These are phyloP conservation scores for Galerina marginata DNA, from an alignment of 768 basidiomycete species.

Conservation along the genomic window DNA sequence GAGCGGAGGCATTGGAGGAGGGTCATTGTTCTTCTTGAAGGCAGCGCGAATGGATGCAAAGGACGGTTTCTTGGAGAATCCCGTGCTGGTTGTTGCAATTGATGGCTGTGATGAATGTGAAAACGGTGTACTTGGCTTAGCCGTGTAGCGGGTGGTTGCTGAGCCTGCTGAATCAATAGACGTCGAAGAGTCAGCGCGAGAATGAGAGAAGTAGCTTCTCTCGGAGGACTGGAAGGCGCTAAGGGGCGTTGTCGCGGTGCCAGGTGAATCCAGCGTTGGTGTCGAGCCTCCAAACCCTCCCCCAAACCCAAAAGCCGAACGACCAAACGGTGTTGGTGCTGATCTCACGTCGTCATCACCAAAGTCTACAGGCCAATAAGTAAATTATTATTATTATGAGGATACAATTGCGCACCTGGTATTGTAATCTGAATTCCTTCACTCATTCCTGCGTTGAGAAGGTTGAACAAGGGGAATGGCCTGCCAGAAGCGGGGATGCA, in stretches of 20 bases:
- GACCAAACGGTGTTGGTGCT: constrained; percentile 74
- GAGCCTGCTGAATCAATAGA: constrained; percentile 80
- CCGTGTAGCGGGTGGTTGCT: constrained; percentile 52
- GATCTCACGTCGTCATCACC: constrained; percentile 73
- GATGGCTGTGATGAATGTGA: constrained; percentile 78
- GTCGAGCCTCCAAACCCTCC: constrained; percentile 46
- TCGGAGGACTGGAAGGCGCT: constrained; percentile 57
- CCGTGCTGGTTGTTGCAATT: constrained; percentile 58
- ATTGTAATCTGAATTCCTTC: constrained; percentile 69
- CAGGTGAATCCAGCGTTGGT: constrained; percentile 72
- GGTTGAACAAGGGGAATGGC: constrained; percentile 17
- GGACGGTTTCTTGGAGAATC: constrained; percentile 80
- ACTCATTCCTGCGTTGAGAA: constrained; percentile 36
- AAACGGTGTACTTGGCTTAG: constrained; percentile 58
- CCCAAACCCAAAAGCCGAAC: constrained; percentile 55
- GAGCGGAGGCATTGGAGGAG: constrained; percentile 77
- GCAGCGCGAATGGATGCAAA: constrained; percentile 89
- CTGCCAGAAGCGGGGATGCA: constrained; percentile 19
- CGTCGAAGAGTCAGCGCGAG: constrained; percentile 77
- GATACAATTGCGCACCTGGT: constrained; percentile 49
- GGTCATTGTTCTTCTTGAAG: constrained; percentile 71
- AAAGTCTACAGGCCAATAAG: constrained; percentile 57
- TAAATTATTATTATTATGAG: constrained; percentile 6
- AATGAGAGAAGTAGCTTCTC: constrained; percentile 71
- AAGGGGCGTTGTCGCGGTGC: constrained; percentile 46